These are phyloP conservation scores for Quercus ilex DNA, from an alignment of 306 rosid species.

Conservation along the genomic window DNA sequence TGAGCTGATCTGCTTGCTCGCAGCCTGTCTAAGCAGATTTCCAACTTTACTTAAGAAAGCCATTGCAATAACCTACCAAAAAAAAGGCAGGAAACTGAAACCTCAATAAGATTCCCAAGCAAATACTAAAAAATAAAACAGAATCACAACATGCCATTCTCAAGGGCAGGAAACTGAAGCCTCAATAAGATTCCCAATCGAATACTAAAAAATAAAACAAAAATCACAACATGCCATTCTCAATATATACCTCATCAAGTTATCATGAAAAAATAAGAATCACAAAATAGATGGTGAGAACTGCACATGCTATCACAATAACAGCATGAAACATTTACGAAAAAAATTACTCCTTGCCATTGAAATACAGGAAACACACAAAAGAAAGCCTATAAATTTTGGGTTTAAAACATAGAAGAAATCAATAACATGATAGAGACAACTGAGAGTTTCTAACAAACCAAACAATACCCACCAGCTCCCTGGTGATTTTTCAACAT, in stretches of 20 bases:
- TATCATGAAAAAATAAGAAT: too few species aligned
- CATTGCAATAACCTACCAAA: conserved; percentile 46
- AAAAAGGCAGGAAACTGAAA: conserved; percentile 1
- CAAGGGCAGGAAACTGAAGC: conserved; percentile 1
- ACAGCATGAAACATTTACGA: background rate
- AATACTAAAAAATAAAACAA: background rate
- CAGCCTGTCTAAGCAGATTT: conserved; percentile 54
- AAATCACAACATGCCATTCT: background rate
- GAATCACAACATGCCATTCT: background rate
- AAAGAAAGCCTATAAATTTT: background rate
- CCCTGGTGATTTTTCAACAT: background rate
- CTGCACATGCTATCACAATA: background rate
- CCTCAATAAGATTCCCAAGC: background rate
- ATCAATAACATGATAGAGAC: background rate
- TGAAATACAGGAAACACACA: background rate
- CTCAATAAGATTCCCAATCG: background rate
- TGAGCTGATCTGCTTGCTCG: conserved; percentile 39
- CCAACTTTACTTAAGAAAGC: conserved; percentile 83
- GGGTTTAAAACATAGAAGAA: background rate
- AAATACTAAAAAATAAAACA: background rate
- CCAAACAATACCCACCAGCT: background rate
- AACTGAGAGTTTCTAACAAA: background rate
- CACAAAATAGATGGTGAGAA: background rate
- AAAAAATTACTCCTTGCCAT: background rate
- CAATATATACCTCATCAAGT: background rate